Conservation (phyloP, 768 basidiomycete species). For the Tulasnella sp. region DNA sequence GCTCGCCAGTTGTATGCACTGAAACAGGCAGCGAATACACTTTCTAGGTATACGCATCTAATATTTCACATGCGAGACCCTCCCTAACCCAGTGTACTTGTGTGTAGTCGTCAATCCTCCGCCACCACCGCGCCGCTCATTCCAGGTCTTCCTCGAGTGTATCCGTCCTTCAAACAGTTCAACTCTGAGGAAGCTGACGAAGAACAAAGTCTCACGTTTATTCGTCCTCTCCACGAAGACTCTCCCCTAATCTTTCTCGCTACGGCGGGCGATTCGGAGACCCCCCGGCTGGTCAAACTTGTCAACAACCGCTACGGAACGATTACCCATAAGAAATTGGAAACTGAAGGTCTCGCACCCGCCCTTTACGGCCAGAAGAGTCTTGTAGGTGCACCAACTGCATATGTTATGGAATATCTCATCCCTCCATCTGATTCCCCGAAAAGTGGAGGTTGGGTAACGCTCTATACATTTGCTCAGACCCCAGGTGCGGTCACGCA, state of each 20-base stretch:
- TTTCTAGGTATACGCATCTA: background rate
- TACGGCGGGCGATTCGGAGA: too few relatives aligned
- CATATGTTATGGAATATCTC: constrained; percentile 10
- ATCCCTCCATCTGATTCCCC: too few relatives aligned
- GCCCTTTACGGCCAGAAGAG: background rate
- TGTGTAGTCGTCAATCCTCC: too few relatives aligned
- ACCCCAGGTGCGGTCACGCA: background rate
- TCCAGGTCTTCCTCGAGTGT: background rate
- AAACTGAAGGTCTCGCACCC: background rate
- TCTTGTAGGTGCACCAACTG: constrained; percentile 9
- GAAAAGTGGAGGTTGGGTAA: background rate
- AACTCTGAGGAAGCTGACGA: background rate
- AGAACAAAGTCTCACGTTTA: background rate
- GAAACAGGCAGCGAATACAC: background rate
- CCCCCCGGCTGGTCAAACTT: constrained; percentile 9
- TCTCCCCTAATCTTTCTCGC: too few relatives aligned
- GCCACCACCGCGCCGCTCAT: too few relatives aligned
- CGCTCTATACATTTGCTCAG: background rate
- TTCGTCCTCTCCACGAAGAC: too few relatives aligned
- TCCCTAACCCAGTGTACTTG: too few relatives aligned
- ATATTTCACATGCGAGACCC: too few relatives aligned
- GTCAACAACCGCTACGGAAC: constrained; percentile 1
- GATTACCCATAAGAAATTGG: background rate
- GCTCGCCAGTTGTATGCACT: constrained; percentile 7
- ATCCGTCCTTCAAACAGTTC: too few relatives aligned